These are phyloP conservation scores for Knoxdaviesia capensis DNA, from an alignment of 2,329 filamentous ascomycete genomes.

Conservation along the genomic window DNA sequence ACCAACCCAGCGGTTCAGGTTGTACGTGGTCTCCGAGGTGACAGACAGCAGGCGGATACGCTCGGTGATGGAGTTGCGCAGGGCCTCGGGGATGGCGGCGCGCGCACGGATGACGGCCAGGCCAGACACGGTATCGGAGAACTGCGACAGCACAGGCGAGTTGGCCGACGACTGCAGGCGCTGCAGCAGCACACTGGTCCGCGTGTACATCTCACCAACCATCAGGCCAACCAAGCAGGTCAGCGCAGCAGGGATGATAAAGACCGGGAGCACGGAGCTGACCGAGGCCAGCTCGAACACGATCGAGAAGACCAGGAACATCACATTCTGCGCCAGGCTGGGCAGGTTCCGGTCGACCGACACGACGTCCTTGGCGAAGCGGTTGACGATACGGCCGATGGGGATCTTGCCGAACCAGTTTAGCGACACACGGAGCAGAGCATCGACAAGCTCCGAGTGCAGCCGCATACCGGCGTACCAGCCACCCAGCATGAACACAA, in stretches of 20 bases:
- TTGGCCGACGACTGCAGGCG: conserved; percentile 23
- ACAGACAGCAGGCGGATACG: conserved; percentile 17
- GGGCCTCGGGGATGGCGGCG: conserved; percentile 18
- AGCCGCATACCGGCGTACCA: conserved; percentile 34
- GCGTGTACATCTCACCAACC: conserved; percentile 18
- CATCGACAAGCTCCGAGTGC: conserved; percentile 29
- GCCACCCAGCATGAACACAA: conserved; percentile 31
- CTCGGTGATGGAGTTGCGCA: conserved; percentile 18
- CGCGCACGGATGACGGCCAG: conserved; percentile 22
- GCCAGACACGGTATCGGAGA: conserved; percentile 20
- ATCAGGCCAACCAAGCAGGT: conserved; percentile 24
- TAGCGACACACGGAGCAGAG: conserved; percentile 31
- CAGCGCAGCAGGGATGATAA: conserved; percentile 23
- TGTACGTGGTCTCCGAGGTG: conserved; percentile 19
- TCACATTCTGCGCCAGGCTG: conserved; percentile 19
- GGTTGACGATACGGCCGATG: conserved; percentile 30
- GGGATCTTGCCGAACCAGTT: conserved; percentile 36
- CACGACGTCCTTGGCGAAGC: conserved; percentile 36
- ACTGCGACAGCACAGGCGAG: conserved; percentile 25
- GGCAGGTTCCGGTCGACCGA: conserved; percentile 29
- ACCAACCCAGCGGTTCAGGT: conserved; percentile 26
- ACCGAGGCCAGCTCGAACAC: conserved; percentile 25
- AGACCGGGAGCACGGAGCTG: conserved; percentile 29
- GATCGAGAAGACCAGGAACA: conserved; percentile 21
- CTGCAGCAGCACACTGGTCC: conserved; percentile 24